Evolutionary conservation across 768 basidiomycete genomes (phyloP), one percentile per base, ranked within the genome.

Genomic region (Daedaleopsis sinensis): DNA sequence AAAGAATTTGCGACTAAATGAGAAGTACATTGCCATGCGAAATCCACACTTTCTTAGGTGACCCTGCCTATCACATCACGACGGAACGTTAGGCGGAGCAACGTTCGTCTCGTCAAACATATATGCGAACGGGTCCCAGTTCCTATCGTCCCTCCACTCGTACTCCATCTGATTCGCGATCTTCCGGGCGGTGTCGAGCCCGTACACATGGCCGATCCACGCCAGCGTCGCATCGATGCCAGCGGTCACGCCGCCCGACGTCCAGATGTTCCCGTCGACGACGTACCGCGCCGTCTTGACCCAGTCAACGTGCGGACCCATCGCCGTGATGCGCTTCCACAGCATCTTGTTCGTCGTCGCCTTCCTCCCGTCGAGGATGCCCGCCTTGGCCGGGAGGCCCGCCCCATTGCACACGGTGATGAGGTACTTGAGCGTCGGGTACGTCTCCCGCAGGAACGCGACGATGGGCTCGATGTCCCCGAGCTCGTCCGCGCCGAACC

Each of bases 161-260:
- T 35, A 52, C 50, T 37, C 50, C 27, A 52, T 37, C 27, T 15
- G 13, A 15, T 52, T 52, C 32, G 50, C 50, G 7, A 32, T 27
- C 50, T 4, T n/a, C 9, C 50, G 37, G 2, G 50, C 50, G 27
- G 9, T 13, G 27, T 32, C 50, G 3, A 13, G 7, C 27, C 50
- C 50, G 16, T 16, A 52, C 16, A 52, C 27, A 37, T 21, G 12
- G 27, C 27, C 50, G 6, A 52, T 52, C 50, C 50, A 52, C 50
- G 15, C 50, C 8, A 52, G 50, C 27, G 27, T 52, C 1, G 27
- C 50, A 24, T 52, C 50, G 5, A 52, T 32, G 27, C 74, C 75
- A 5, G 78, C 76, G 9, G 74, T 68, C 39, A 77, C 69, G 15
- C 78, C 78, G n/a, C n/a, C n/a, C n/a, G n/a, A n/a, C n/a, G n/a